phyloP scores from a whole-genome alignment of 1,139 yeast species.

The Schwanniomyces etchellsii region DNA sequence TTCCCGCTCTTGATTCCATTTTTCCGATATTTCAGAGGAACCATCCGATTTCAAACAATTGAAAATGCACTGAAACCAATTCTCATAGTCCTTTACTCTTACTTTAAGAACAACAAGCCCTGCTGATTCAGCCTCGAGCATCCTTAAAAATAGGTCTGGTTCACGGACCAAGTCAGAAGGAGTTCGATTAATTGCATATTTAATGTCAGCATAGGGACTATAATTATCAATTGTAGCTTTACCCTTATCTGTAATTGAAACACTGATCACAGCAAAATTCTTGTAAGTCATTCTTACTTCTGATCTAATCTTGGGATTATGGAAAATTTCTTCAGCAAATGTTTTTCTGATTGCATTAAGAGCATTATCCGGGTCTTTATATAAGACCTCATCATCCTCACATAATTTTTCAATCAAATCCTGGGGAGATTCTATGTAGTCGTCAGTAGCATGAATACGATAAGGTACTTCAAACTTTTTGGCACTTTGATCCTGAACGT shows the following conservation, averaged over 20 bases:
- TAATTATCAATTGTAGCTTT: slow-evolving; percentile 70
- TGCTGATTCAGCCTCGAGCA: slow-evolving; percentile 82
- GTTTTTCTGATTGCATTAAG: slow-evolving; percentile 70
- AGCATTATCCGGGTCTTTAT: slow-evolving; percentile 58
- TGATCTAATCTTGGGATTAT: slow-evolving; percentile 76
- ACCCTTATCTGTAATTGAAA: slow-evolving; percentile 84
- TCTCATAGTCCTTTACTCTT: slow-evolving; percentile 36
- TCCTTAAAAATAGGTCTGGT: slow-evolving; percentile 81
- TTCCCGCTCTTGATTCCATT: slow-evolving; percentile 80
- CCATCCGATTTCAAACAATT: slow-evolving; percentile 75
- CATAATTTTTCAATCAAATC: slow-evolving; percentile 55
- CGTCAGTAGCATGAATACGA: slow-evolving; percentile 73
- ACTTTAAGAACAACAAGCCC: slow-evolving; percentile 49
- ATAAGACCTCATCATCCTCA: slow-evolving; percentile 51
- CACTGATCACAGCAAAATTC: slow-evolving; percentile 64
- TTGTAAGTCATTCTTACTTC: slow-evolving; percentile 68
- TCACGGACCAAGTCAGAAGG: slow-evolving; percentile 65
- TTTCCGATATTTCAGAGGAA: slow-evolving; percentile 69
- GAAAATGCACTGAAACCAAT: slow-evolving; percentile 44
- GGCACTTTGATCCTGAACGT: slow-evolving; percentile 57
- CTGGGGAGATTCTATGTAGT: slow-evolving; percentile 58
- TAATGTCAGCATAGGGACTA: slow-evolving; percentile 83
- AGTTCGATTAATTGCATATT: slow-evolving; percentile 79
- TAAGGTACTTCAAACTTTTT: slow-evolving; percentile 43
- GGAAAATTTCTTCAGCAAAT: slow-evolving; percentile 73